phyloP scores from a whole-genome alignment of 2,329 filamentous ascomycete genomes.

The Monilinia fructigena region DNA sequence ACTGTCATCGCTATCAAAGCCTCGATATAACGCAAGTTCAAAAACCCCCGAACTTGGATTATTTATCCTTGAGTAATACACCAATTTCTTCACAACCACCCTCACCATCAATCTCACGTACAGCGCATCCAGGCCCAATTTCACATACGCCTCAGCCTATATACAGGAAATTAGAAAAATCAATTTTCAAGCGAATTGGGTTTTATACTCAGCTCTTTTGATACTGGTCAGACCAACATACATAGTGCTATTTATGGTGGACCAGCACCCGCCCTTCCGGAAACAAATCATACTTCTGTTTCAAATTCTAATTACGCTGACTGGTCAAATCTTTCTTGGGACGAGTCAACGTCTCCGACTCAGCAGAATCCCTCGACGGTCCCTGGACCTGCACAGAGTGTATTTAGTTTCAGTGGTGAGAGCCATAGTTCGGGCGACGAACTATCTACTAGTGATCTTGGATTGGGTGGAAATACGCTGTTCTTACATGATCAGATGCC shows the following conservation, averaged over 20 bases:
- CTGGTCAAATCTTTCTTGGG: conserved; percentile 59
- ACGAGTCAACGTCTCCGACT: conserved; percentile 43
- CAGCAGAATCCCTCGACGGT: conserved; percentile 41
- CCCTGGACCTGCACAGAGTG: conserved; percentile 49
- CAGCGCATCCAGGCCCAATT: conserved; percentile 33
- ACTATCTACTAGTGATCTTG: conserved; percentile 35
- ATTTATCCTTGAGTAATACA: conserved; percentile 53
- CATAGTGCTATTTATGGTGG: conserved; percentile 80
- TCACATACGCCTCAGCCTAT: conserved; percentile 31
- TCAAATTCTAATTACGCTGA: conserved; percentile 38
- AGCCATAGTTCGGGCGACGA: conserved; percentile 55
- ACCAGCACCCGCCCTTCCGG: conserved; percentile 42
- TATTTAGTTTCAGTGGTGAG: conserved; percentile 59
- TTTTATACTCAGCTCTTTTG: conserved; percentile 73
- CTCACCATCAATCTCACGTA: conserved; percentile 44
- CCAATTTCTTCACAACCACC: conserved; percentile 49
- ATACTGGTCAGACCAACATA: conserved; percentile 78
- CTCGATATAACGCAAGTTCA: conserved; percentile 26
- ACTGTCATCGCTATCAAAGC: conserved; percentile 28
- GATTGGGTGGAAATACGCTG: conserved; percentile 15
- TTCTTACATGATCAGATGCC: conserved; percentile 6
- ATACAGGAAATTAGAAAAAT: conserved; percentile 44
- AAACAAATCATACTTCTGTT: conserved; percentile 22
- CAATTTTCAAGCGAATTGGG: conserved; percentile 68
- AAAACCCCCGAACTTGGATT: conserved; percentile 55